Conservation (phyloP, 768 basidiomycete genomes). For the Cyclocybe cylindracea region DNA sequence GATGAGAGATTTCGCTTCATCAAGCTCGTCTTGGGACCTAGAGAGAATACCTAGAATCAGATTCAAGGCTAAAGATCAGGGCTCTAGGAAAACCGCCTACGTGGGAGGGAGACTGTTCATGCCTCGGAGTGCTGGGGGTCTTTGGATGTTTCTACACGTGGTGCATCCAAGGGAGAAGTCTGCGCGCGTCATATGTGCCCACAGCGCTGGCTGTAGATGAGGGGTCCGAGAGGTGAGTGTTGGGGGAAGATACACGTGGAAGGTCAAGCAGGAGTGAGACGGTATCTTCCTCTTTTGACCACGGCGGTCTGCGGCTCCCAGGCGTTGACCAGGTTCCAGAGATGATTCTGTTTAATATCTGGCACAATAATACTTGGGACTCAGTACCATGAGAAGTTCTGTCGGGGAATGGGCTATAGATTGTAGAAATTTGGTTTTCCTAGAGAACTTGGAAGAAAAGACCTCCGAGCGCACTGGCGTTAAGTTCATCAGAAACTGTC, state of each 20-base stretch:
- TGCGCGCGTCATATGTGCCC: too few relatives aligned
- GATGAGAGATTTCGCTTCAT: conserved; percentile 46
- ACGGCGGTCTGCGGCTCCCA: too few relatives aligned
- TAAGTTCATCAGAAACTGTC: too few relatives aligned
- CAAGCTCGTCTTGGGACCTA: conserved; percentile 42
- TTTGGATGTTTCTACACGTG: background rate
- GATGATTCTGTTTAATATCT: background rate
- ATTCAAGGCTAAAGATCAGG: conserved; percentile 4
- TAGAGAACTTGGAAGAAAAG: conserved; percentile 15
- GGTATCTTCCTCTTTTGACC: too few relatives aligned
- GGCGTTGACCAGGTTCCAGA: background rate
- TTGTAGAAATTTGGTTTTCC: conserved; percentile 10
- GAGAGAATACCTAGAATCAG: conserved; percentile 3
- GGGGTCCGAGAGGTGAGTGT: too few relatives aligned
- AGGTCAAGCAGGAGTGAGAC: too few relatives aligned
- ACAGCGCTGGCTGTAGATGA: too few relatives aligned
- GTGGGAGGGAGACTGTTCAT: background rate
- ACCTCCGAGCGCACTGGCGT: background rate
- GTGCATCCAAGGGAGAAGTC: background rate
- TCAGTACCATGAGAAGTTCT: background rate
- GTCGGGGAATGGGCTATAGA: background rate
- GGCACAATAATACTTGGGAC: background rate
- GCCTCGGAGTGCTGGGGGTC: background rate
- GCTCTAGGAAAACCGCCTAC: conserved; percentile 1
- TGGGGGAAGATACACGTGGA: too few relatives aligned